These are phyloP conservation scores for Arthroderma sp. DNA, from an alignment of 2,329 filamentous ascomycete genomes.

Conservation along the genomic window DNA sequence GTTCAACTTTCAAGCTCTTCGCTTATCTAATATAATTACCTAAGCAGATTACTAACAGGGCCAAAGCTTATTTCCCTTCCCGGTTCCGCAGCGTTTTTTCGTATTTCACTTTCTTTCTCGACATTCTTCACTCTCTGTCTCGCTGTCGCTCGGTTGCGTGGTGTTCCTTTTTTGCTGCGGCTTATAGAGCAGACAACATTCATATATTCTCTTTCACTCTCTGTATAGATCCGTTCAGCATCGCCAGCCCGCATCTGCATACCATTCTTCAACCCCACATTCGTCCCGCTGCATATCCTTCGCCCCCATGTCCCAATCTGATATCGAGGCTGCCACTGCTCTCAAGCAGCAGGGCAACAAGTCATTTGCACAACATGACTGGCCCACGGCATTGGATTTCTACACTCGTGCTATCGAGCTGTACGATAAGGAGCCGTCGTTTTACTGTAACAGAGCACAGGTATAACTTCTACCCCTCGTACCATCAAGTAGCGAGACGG, in stretches of 20 bases:
- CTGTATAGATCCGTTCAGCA: not conserved
- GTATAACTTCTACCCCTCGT: constrained; percentile 40
- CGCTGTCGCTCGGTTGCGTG: too few species aligned
- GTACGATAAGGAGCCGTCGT: constrained; percentile 73
- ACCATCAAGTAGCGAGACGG: not conserved
- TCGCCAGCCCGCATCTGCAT: not conserved
- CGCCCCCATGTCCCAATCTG: constrained; percentile 30
- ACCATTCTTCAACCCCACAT: not conserved
- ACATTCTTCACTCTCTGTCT: not conserved
- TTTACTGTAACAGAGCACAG: constrained; percentile 90
- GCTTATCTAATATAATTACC: not conserved
- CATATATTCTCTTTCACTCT: not conserved
- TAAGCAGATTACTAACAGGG: not conserved
- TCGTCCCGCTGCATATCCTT: not conserved
- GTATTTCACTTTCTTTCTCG: not conserved
- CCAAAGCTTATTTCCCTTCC: not conserved
- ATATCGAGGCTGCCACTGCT: constrained; percentile 58
- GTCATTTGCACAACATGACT: constrained; percentile 80
- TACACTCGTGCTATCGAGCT: constrained; percentile 81
- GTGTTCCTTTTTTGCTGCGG: not conserved
- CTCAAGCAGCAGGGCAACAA: constrained; percentile 93
- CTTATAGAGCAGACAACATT: not conserved
- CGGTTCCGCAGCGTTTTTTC: not conserved
- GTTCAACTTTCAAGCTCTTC: not conserved
- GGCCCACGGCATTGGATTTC: constrained; percentile 64